Conservation (phyloP, 2,329 filamentous ascomycete genomes). For the Chrysosphaeria jannelii region DNA sequence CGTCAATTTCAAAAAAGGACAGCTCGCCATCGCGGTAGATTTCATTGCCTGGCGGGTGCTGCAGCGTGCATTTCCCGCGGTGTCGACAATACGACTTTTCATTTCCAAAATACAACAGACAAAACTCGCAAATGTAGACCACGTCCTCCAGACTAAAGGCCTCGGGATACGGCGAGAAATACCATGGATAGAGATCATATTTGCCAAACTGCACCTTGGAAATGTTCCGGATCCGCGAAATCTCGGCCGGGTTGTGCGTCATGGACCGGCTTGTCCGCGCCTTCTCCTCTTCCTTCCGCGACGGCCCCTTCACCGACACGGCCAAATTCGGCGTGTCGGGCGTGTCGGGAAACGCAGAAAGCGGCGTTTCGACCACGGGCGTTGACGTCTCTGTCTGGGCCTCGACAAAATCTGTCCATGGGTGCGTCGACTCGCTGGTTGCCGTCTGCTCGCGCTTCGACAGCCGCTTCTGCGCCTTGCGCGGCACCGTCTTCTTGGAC, state of each 20-base stretch:
- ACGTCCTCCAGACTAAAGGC: constrained; percentile 66
- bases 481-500: constrained; percentile 20
- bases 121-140: constrained; percentile 94
- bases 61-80: constrained; percentile 62
- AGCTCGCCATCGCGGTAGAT: constrained; percentile 88
- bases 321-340: no score
- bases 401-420: constrained; percentile 21
- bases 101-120: constrained; percentile 68
- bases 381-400: constrained; percentile 9
- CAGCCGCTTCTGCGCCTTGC: constrained; percentile 23
- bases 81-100: constrained; percentile 60
- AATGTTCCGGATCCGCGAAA: constrained; percentile 84
- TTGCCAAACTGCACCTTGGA: constrained; percentile 82
- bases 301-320: constrained; percentile 3
- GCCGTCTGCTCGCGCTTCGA: constrained; percentile 24
- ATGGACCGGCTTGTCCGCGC: constrained; percentile 82
- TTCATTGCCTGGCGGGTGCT: constrained; percentile 89
- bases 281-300: constrained; percentile 61
- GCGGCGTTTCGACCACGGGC: neutral
- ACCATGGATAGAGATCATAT: constrained; percentile 87
- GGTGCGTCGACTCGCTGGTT: constrained; percentile 16
- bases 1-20: constrained; percentile 93
- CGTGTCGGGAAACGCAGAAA: neutral
- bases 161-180: constrained; percentile 91
- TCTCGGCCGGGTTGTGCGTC: constrained; percentile 95